Conservation (phyloP, 1,284 basidiomycete genomes). For the Rhodotorula mucilaginosa region DNA sequence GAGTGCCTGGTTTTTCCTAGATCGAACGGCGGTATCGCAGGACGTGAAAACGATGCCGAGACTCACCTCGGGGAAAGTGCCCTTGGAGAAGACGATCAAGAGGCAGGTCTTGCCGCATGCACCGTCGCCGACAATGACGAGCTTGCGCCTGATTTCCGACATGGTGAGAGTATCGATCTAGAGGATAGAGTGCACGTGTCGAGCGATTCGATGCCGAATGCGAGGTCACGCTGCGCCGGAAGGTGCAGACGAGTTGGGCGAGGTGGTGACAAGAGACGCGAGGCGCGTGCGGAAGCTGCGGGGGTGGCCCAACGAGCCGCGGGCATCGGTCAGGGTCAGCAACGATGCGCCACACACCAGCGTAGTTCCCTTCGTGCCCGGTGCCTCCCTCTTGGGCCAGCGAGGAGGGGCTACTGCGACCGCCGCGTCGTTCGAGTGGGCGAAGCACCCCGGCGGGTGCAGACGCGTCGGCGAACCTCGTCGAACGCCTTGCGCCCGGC, state of each 20-base stretch:
- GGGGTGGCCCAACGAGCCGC: no score
- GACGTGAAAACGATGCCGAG: neutral
- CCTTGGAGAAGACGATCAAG: constrained; percentile 92
- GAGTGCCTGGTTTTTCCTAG: no score
- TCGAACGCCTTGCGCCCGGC: no score
- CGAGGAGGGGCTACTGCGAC: no score
- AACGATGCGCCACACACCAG: no score
- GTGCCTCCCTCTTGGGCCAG: no score
- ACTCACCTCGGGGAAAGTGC: constrained; percentile 90
- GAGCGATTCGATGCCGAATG: neutral
- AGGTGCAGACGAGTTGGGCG: neutral
- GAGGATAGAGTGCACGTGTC: neutral
- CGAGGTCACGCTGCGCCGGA: constrained; percentile 1
- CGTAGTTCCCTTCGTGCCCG: no score
- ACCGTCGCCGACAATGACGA: constrained; percentile 45
- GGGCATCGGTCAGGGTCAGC: no score
- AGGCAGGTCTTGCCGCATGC: constrained; percentile 71
- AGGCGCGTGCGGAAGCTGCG: no score
- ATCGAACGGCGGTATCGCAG: neutral
- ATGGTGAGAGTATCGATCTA: constrained; percentile 6
- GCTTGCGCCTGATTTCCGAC: constrained; percentile 43
- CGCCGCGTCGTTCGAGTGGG: no score
- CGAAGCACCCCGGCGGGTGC: no score
- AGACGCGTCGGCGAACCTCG: no score
- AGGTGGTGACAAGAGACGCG: neutral